Conservation (phyloP, 2,329 filamentous ascomycete genomes). For the Capronia coronata region DNA sequence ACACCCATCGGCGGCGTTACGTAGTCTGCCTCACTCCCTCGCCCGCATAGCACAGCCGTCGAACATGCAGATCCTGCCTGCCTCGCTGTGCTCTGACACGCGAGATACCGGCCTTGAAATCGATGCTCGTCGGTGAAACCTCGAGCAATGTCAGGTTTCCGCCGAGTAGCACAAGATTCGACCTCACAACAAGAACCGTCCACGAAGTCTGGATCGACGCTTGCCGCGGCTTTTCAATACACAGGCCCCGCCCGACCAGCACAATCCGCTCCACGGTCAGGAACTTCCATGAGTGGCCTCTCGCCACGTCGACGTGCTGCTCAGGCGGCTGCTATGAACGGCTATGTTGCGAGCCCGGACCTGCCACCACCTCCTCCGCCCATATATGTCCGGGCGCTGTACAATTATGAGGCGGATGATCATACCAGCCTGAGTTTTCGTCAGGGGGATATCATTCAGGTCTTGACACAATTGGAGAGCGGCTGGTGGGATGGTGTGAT, state of each 20-base stretch:
- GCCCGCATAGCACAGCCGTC: conserved; percentile 8
- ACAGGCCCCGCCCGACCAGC: conserved; percentile 30
- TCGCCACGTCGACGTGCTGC: conserved; percentile 28
- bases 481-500: conserved; percentile 99
- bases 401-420: conserved; percentile 97
- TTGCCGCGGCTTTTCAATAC: conserved; percentile 39
- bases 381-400: conserved; percentile 88
- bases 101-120: conserved; percentile 7
- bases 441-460: conserved; percentile 94
- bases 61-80: conserved; percentile 24
- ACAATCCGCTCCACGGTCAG: conserved; percentile 12
- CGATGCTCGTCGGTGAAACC: conserved; percentile 4
- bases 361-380: conserved; percentile 39
- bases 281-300: conserved; percentile 21
- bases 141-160: conserved; percentile 19
- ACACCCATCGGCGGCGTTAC: neutral
- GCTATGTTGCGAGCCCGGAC: conserved; percentile 44
- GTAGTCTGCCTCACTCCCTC: neutral
- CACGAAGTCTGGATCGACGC: conserved; percentile 22
- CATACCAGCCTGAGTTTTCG: conserved; percentile 94
- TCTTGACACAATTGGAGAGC: conserved; percentile 95
- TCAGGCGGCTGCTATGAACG: conserved; percentile 41
- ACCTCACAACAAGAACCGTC: conserved; percentile 12
- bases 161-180: conserved; percentile 20
- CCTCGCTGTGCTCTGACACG: conserved; percentile 20